Base-by-base conservation (phyloP, 2,329 filamentous ascomycete genomes). In the Colletotrichum acutatum region DNA sequence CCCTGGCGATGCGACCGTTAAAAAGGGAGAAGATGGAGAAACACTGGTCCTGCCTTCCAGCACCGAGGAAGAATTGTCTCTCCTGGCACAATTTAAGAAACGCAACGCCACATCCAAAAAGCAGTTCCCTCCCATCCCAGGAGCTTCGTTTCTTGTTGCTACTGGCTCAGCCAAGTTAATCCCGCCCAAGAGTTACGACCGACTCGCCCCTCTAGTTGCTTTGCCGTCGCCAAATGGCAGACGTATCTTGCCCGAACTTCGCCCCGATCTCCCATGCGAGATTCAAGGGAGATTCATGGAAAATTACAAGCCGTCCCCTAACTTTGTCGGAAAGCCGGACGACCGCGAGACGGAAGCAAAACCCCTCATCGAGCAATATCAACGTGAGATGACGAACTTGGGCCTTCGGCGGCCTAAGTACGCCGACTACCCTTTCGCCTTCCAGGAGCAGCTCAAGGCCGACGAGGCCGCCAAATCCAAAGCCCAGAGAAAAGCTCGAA, bases 401-500 rank as follows among this genome's bases (percentile, higher is more conserved):
- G 84, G 84, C 19, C 84, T 84, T 75, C 80, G 83, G 26, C 81
- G 84, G 24, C 84, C 84, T 2, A 86, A 86, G 70, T 86, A 86
- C 68, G 85, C 84, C 4, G 84, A 86, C 66, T 86, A 86, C 75
- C 84, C 84, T 26, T 75, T 72, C 24, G 67, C 72, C 4, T 85
- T 86, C 70, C 85, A 86, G 69, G 84, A 86, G 71, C 84, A 86
- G 74, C 80, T 86, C 14, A 85, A 85, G 67, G 82, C 84, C 5
- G 84, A 86, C 49, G 84, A 86, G 69, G 83, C 84, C 6, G 79
- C 80, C 1, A 86, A 83, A 71, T 85, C 85, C 74, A 87, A 86
- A 74, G 83, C 83, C 2, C 85, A 84, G 71, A 84, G 84, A 71
- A 85, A 83, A 72, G 84, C 83, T n/a, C 83, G 83, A 68, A 85